phyloP scores from a whole-genome alignment of 2,329 filamentous ascomycete genomes.

The Fusarium sp. region DNA sequence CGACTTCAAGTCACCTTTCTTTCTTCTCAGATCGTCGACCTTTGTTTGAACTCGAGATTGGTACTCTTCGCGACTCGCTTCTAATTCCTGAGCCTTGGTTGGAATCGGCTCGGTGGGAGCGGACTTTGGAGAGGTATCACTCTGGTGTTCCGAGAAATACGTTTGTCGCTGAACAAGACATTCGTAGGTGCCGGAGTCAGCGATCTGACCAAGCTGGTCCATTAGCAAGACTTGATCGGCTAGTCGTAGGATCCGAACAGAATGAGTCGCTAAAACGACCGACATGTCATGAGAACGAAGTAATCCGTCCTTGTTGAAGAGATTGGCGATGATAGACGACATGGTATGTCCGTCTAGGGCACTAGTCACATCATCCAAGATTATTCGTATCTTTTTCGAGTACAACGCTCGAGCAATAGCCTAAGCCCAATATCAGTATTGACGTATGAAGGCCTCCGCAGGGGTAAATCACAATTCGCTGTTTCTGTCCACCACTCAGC shows the following conservation, averaged over 20 bases:
- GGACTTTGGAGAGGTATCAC: too few species aligned
- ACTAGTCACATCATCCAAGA: constrained; percentile 2
- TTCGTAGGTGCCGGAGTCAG: too few species aligned
- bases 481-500: background rate
- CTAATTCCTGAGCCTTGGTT: too few species aligned
- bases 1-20: background rate
- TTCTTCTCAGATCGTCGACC: background rate
- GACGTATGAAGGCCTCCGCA: too few species aligned
- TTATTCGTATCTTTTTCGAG: background rate
- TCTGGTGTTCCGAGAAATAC: background rate
- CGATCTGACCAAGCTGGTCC: too few species aligned
- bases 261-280: background rate
- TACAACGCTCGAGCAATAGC: constrained; percentile 2
- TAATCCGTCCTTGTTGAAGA: background rate
- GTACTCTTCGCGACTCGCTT: background rate
- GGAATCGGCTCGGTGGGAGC: too few species aligned
- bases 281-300: background rate
- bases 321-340: too few species aligned
- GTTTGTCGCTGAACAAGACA: too few species aligned
- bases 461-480: too few species aligned
- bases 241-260: background rate
- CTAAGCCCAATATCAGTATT: too few species aligned
- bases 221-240: background rate
- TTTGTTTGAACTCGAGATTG: background rate
- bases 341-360: constrained; percentile 4